Base-by-base conservation (phyloP, 1,284 basidiomycete genomes). In the Tylopilus orsonianus region DNA sequence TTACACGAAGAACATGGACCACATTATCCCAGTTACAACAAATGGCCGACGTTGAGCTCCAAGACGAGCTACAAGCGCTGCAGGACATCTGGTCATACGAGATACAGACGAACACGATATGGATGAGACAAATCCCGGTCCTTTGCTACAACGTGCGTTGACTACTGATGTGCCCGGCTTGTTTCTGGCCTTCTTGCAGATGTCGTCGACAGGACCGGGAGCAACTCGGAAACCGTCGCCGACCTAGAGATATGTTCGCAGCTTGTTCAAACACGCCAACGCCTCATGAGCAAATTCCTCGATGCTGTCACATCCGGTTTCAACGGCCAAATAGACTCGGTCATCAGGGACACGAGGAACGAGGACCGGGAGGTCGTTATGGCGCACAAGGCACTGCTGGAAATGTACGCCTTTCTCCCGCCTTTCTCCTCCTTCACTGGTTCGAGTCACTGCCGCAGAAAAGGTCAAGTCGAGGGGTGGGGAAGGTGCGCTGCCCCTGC, bases 381-480 rank as follows among this genome's bases (percentile, higher is more conserved):
- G 56, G 66, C 76, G 0, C 91, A 93, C 69, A 87, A 86, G 62
- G 61, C 67, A 1, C 81, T 90, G 0, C 73, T 97, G 41, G 94
- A 97, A 66, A 85, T 88, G 74, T 96, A 91, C 67, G 87, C 87
- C 4, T 96, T 96, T 64, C 72, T 96, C n/a, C n/a, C n/a, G n/a
- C n/a, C n/a, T n/a, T n/a, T n/a, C n/a, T n/a, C n/a, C n/a, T n/a
- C 16, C 68, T 96, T 7, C 77, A 85, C 55, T 96, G 92, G 92
- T 93, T 93, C 61, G n/a, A n/a, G 85, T 90, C 18, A 70, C 71
- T 14, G 82, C 81, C 0, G 87, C 84, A 1, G 91, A 95, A 67
- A 86, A 85, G 55, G 80, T 85, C 46, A 85, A 84, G 45, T 71
- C 72, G 3, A 69, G 74, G 4, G 77, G 75, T 2, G 77, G 76